Conservation (phyloP, 2,329 filamentous ascomycete species). For the Ceratocystis diversiconidia region DNA sequence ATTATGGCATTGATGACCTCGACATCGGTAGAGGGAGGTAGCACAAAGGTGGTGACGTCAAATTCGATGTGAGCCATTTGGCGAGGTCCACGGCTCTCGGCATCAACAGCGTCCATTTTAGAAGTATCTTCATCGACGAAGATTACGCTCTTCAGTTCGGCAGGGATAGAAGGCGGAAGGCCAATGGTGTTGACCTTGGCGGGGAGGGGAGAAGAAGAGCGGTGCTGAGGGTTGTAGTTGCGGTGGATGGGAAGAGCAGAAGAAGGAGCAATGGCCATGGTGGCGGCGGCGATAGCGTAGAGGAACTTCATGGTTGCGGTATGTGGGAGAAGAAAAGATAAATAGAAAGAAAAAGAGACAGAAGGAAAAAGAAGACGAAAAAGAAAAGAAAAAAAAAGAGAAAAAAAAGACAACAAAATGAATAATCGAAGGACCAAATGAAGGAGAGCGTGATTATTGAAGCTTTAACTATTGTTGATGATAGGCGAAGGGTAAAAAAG, state of each 20-base stretch:
- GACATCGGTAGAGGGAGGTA: not conserved
- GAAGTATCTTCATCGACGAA: conserved; percentile 6
- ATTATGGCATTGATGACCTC: not conserved
- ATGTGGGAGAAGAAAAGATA: not conserved
- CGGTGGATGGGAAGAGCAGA: not conserved
- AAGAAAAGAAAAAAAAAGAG: not conserved
- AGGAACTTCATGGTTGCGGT: conserved; percentile 11
- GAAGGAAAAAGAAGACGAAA: not conserved
- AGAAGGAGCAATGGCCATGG: conserved; percentile 4
- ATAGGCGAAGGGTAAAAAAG: not conserved
- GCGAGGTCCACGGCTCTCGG: not conserved
- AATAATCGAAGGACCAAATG: not conserved
- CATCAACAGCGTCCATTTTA: not conserved
- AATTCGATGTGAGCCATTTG: not conserved
- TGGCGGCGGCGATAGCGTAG: conserved; percentile 8
- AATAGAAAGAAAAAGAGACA: not conserved
- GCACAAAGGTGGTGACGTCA: not conserved
- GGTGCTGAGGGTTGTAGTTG: not conserved
- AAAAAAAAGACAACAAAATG: not conserved
- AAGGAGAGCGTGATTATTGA: not conserved
- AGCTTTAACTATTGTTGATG: not conserved
- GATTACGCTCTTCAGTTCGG: conserved; percentile 2
- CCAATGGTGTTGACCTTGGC: conserved; percentile 8
- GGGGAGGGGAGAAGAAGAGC: not conserved
- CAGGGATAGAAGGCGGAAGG: conserved; percentile 12